phyloP scores from a whole-genome alignment of 2,329 filamentous ascomycete genomes.

The Coniochaeta pulveracea region DNA sequence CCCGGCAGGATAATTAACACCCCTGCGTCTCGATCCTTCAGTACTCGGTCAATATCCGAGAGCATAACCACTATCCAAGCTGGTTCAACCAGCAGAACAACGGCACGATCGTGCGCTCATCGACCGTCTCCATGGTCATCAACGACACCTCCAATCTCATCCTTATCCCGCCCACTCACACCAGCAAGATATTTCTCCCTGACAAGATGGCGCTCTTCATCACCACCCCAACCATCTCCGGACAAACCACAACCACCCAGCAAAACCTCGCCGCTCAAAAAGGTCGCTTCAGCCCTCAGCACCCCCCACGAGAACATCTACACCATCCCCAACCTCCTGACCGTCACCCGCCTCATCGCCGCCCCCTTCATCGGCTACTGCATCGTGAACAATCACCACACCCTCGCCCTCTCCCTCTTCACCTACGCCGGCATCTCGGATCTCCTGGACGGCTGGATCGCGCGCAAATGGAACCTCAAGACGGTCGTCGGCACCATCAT shows the following conservation, averaged over 20 bases:
- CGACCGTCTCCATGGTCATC: too few relatives aligned
- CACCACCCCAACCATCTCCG: background rate
- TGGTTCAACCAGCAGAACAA: background rate
- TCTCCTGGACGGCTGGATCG: constrained; percentile 88
- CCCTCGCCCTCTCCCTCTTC: constrained; percentile 74
- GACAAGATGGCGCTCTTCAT: background rate
- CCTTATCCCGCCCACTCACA: background rate
- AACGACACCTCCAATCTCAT: too few relatives aligned
- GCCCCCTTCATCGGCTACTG: constrained; percentile 83
- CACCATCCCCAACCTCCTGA: constrained; percentile 89
- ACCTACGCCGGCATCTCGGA: constrained; percentile 87
- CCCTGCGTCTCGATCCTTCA: too few relatives aligned
- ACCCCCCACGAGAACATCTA: constrained; percentile 79
- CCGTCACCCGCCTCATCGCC: constrained; percentile 70
- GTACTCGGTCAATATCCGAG: too few relatives aligned
- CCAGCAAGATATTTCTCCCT: constrained; percentile 1
- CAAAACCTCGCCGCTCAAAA: constrained; percentile 12
- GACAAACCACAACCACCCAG: constrained; percentile 1
- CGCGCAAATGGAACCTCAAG: constrained; percentile 73
- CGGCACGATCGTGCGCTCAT: too few relatives aligned
- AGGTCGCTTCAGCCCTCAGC: constrained; percentile 15
- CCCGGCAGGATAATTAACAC: too few relatives aligned
- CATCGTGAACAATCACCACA: constrained; percentile 71
- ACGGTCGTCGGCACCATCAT: constrained; percentile 93
- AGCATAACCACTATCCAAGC: background rate